Base-by-base conservation (phyloP, 306 rosid species). In the Mimosa pudica region DNA sequence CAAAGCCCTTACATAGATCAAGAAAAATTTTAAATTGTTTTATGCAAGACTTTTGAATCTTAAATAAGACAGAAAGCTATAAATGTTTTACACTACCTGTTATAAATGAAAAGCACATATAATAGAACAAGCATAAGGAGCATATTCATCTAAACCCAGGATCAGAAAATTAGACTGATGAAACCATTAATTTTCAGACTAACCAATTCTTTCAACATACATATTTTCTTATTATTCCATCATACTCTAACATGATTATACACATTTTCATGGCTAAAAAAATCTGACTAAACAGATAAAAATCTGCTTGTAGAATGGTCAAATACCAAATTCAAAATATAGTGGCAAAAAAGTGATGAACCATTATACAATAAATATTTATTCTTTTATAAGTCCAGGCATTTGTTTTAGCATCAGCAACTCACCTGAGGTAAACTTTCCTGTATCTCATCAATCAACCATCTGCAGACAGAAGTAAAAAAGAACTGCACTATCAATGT, bases 391-490 rank as follows among this genome's bases (percentile, higher is more conserved):
- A 70, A 77, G 63, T 24, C 77, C 61, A 51, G 20, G 38, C 71
- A 83, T 80, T 54, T 71, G 76, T 86, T 70, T 77, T 61, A 52
- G 75, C 81, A 83, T 70, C 73, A 65, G 69, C 57, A 82, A 75
- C 92, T 88, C 87, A 77, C 98, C 94, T 92, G 88, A 48, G 97
- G 96, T 82, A 95, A 86, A 88, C 96, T 95, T 81, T 95, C 98
- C 63, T 75, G 78, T 18, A 95, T 89, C 86, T 95, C 98, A 73
- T 91, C 98, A 87, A 95, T 64, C 92, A 95, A 81, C 98, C 98
- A 95, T 85, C 98, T 95, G 86, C 76, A 78, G 67, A 79, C 75
- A 61, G 83, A 82, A 51, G 71, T 76, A 47, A 81, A 63, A 73
- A 73, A 83, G 70, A 74, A 71, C 61, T 32, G 47, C 13, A 82